Conservation (phyloP, 1,284 basidiomycete genomes). For the Cutaneotrichosporon sp. region DNA sequence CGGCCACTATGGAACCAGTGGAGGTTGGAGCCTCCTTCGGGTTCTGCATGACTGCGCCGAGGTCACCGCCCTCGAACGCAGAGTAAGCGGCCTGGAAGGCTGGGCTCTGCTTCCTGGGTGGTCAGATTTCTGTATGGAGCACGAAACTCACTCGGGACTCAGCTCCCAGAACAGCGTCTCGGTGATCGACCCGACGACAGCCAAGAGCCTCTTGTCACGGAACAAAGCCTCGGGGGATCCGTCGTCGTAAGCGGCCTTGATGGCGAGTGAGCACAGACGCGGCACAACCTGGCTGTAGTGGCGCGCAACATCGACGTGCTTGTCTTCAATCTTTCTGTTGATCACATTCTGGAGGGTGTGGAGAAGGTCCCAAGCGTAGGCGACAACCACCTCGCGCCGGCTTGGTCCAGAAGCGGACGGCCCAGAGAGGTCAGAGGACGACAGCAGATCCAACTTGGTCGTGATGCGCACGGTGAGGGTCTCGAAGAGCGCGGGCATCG, state of each 20-base stretch:
- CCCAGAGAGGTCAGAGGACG: conserved; percentile 30
- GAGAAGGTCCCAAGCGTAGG: conserved; percentile 81
- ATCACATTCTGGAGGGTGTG: conserved; percentile 66
- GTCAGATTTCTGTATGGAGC: background rate
- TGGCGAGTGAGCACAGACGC: conserved; percentile 67
- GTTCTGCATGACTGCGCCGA: conserved; percentile 60
- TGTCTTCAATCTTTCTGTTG: conserved; percentile 62
- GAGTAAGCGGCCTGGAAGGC: conserved; percentile 60
- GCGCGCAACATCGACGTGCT: conserved; percentile 70
- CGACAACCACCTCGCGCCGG: conserved; percentile 62
- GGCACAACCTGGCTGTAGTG: conserved; percentile 74
- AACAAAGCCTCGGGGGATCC: conserved; percentile 50
- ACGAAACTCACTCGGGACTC: conserved; percentile 60
- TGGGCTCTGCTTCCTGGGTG: conserved; percentile 57
- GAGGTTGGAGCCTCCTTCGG: conserved; percentile 41
- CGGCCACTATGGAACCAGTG: conserved; percentile 3
- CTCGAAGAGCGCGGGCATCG: conserved; percentile 76
- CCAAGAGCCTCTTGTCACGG: conserved; percentile 66
- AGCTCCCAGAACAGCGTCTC: conserved; percentile 68
- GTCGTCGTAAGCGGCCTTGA: conserved; percentile 56
- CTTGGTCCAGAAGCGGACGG: background rate
- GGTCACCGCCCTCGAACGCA: conserved; percentile 63
- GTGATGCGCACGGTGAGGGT: conserved; percentile 74
- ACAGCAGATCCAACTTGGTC: conserved; percentile 69
- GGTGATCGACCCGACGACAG: conserved; percentile 64